Base-by-base conservation (phyloP, 176 grass and related monocot species). In the Rhipidocladum racemiflorum region DNA sequence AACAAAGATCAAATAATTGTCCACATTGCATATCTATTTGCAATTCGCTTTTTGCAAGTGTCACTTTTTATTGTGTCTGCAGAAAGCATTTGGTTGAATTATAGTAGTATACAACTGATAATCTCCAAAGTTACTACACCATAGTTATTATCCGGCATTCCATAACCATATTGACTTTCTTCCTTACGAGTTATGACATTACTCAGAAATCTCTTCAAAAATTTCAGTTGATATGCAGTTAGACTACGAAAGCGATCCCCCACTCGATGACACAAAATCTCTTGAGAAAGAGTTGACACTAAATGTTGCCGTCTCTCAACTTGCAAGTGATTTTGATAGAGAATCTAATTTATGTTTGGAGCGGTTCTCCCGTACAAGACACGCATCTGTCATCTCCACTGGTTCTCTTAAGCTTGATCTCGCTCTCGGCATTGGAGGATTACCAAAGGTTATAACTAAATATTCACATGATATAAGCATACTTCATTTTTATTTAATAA, bases 321-420 rank as follows among this genome's bases (percentile, higher is more conserved):
- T 97, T 57, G 95, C 90, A 27, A 81, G 78, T 84, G 95, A 97
- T 86, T 97, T 97, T 27, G 95, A 97, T 78, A 88, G 75, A 88
- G 90, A 94, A 20, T 97, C 95, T 6, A 94, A 91, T 85, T 77
- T 97, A 71, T 86, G 78, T 36, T 86, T 97, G 88, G 81, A 79
- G 6, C 81, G 83, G 15, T 94, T 97, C 87, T 94, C 74, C 70
- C 63, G 55, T 61, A 80, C 81, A 64, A 89, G 92, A 49, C 70
- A 54, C 28, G 77, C 86, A 42, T 87, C 88, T 42, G 90, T 93
- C 6, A 75, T 97, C 68, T 86, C 92, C 44, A 94, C 92, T 25
- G 95, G 95, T 55, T 94, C 95, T 85, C 74, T 97, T 45, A 97
- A 97, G 83, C 92, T 94, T 75, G 95, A 97, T 80, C 74, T 91